These are phyloP conservation scores for Venturiaceae sp. DNA, from an alignment of 2,329 filamentous ascomycete genomes.

Conservation along the genomic window DNA sequence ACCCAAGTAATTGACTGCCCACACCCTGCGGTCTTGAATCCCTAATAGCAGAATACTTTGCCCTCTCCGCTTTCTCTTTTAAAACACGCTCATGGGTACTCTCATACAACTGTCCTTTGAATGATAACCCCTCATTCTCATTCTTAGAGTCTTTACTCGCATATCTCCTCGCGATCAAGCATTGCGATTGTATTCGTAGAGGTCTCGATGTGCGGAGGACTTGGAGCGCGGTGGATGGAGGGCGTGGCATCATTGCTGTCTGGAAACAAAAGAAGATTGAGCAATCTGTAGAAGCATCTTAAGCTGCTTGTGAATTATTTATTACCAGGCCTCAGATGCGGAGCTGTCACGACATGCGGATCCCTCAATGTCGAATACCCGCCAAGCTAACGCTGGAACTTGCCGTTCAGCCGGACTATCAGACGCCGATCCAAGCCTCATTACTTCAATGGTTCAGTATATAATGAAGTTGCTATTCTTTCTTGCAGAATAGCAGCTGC, in stretches of 20 bases:
- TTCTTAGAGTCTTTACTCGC: neutral
- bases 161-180: neutral
- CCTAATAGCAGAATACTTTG: slow-evolving; percentile 32
- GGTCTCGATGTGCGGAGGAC: neutral
- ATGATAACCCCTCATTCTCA: slow-evolving; percentile 21
- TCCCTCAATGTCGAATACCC: neutral
- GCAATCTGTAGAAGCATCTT: neutral
- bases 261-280: neutral
- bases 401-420: neutral
- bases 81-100: slow-evolving; percentile 49
- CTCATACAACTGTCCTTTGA: slow-evolving; percentile 51
- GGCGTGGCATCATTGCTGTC: neutral
- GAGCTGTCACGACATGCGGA: neutral
- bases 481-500: too few relatives aligned
- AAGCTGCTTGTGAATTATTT: neutral
- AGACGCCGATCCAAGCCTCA: too few relatives aligned
- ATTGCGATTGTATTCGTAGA: neutral
- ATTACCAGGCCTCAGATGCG: too few relatives aligned
- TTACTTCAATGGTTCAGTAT: too few relatives aligned
- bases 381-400: neutral
- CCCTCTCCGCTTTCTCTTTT: slow-evolving; percentile 48
- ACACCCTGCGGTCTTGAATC: slow-evolving; percentile 4
- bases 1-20: neutral
- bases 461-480: too few relatives aligned
- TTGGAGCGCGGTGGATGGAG: too few relatives aligned